These are phyloP conservation scores for Tulasnella sp. DNA, from an alignment of 768 basidiomycete genomes.

Conservation along the genomic window DNA sequence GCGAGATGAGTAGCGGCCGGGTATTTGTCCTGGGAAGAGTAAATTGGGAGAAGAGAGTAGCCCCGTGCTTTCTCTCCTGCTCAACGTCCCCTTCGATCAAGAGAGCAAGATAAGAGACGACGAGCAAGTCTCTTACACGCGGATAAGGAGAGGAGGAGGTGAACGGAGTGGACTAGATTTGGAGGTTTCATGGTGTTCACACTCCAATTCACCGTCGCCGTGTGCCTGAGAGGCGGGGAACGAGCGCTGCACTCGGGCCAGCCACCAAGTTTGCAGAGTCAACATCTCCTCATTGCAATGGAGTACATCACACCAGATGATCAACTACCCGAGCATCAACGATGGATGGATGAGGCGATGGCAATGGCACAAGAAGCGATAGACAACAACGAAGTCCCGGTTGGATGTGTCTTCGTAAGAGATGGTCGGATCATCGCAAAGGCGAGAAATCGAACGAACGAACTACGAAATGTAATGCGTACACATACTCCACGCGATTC, in stretches of 20 bases:
- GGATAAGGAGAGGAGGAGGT: neutral
- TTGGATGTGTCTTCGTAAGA: slow-evolving; percentile 91
- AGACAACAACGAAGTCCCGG: slow-evolving; percentile 79
- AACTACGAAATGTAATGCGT: slow-evolving; percentile 71
- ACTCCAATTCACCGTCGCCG: neutral
- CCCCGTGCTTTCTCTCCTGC: neutral
- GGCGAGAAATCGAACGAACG: slow-evolving; percentile 90
- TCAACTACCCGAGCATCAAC: slow-evolving; percentile 33
- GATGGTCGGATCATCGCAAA: slow-evolving; percentile 67
- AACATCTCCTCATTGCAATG: neutral
- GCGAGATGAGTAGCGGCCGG: neutral
- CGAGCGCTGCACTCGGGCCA: neutral
- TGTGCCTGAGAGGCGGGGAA: neutral
- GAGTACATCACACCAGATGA: slow-evolving; percentile 31
- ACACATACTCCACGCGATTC: neutral
- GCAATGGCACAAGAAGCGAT: slow-evolving; percentile 80
- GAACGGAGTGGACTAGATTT: neutral
- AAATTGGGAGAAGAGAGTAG: neutral
- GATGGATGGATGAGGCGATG: slow-evolving; percentile 81
- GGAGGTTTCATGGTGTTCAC: neutral
- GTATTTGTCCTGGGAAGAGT: neutral
- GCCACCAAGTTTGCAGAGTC: neutral
- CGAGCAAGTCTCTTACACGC: neutral
- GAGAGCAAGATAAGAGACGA: neutral
- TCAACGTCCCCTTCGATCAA: neutral